Conservation (phyloP, 2,329 filamentous ascomycete species). For the Xylaria sp. region DNA sequence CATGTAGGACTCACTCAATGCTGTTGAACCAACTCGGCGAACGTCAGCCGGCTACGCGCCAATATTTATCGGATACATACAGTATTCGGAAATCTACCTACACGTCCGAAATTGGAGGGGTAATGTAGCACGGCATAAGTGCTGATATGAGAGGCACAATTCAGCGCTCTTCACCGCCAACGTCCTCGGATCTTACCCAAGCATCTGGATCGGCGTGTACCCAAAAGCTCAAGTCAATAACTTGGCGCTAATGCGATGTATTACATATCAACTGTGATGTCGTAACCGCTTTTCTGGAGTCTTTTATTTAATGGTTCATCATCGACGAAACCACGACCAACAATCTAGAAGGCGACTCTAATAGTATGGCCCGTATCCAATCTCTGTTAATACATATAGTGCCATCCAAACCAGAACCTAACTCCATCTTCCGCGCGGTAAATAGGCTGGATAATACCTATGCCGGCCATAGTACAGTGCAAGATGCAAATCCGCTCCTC, state of each 20-base stretch:
- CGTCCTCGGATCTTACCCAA: background rate
- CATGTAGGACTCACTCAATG: conserved; percentile 12
- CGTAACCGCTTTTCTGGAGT: conserved; percentile 15
- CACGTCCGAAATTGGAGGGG: background rate
- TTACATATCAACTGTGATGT: background rate
- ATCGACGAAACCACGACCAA: background rate
- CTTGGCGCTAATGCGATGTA: background rate
- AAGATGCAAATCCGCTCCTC: conserved; percentile 11
- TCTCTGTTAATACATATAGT: conserved; percentile 21
- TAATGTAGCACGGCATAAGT: conserved; percentile 28
- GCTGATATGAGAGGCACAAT: conserved; percentile 20
- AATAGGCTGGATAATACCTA: conserved; percentile 4
- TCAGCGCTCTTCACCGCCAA: conserved; percentile 26
- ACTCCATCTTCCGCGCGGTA: conserved; percentile 16
- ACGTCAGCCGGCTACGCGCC: conserved; percentile 3
- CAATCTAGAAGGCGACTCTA: conserved; percentile 1
- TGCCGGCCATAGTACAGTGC: conserved; percentile 28
- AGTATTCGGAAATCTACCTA: background rate
- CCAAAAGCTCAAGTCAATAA: background rate
- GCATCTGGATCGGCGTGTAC: background rate
- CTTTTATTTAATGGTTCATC: background rate
- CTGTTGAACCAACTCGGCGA: conserved; percentile 10
- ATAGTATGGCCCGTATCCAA: conserved; percentile 25
- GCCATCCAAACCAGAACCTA: conserved; percentile 16
- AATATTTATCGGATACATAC: background rate